phyloP scores from a whole-genome alignment of 2,329 filamentous ascomycete genomes.

The Cladosporium sp. region DNA sequence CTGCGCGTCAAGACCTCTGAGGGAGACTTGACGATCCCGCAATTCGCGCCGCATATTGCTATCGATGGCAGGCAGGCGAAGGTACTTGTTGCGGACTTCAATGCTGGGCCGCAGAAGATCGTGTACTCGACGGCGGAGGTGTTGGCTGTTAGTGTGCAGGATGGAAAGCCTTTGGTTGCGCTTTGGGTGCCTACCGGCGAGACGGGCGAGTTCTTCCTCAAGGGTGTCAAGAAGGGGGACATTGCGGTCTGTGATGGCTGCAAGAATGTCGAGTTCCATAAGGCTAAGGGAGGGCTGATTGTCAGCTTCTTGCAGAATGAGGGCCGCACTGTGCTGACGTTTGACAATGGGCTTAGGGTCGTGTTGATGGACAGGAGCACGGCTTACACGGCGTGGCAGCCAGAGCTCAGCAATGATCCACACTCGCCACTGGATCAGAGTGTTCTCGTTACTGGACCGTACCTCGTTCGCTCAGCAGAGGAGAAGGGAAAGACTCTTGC shows the following conservation, averaged over 20 bases:
- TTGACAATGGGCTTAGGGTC: conserved; percentile 42
- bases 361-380: conserved; percentile 42
- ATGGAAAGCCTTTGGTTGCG: conserved; percentile 42
- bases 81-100: conserved; percentile 63
- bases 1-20: conserved; percentile 59
- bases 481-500: conserved; percentile 33
- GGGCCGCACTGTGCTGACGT: conserved; percentile 40
- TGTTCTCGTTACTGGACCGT: conserved; percentile 45
- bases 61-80: conserved; percentile 65
- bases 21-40: conserved; percentile 58
- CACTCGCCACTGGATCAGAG: conserved; percentile 43
- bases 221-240: conserved; percentile 41
- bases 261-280: conserved; percentile 47
- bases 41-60: conserved; percentile 50
- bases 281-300: conserved; percentile 41
- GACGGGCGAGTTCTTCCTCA: conserved; percentile 45
- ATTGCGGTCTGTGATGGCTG: conserved; percentile 45
- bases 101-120: conserved; percentile 53
- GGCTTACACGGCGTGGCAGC: conserved; percentile 45
- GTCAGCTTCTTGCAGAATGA: conserved; percentile 37
- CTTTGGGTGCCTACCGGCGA: conserved; percentile 45
- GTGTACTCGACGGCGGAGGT: conserved; percentile 61
- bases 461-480: conserved; percentile 41
- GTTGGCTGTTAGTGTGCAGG: conserved; percentile 47
- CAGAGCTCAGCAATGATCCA: conserved; percentile 43